A percentile compares a stretch with the other conserved stretches of the same genome.
Evolutionary conservation across 768 basidiomycete genomes (phyloP).

Genomic region (Kondoa subrosea): DNA sequence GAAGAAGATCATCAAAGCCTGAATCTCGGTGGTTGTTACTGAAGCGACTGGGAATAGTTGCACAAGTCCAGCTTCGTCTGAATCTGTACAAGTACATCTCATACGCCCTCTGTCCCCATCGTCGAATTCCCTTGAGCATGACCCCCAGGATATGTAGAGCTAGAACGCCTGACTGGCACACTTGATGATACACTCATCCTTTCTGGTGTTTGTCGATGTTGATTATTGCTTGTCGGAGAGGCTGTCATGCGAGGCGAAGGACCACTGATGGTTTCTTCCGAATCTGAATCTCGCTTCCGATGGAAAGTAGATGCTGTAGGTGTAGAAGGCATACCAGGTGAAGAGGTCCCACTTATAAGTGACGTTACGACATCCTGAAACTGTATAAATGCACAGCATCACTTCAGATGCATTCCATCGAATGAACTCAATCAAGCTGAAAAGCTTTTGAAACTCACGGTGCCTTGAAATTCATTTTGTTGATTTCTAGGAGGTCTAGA

Average conservation of each 20-base stretch:
- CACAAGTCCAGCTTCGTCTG: too few relatives aligned
- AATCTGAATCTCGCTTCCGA: not conserved
- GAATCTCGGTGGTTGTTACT: too few relatives aligned
- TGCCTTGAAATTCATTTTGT: not conserved
- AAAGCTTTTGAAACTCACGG: not conserved
- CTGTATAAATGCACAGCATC: not conserved
- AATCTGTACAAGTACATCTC: too few relatives aligned
- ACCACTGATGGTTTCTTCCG: not conserved
- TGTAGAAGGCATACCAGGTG: not conserved
- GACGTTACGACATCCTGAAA: not conserved
- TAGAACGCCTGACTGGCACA: not conserved
- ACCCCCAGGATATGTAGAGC: not conserved
- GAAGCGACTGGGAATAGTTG: too few relatives aligned
- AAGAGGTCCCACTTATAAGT: not conserved
- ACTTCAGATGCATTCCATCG: not conserved
- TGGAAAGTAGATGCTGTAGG: not conserved
- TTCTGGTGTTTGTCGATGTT: not conserved
- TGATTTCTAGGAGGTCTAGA: not conserved
- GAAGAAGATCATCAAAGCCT: too few relatives aligned
- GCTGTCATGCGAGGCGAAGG: too few relatives aligned
- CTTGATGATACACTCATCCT: not conserved
- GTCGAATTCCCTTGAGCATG: not conserved
- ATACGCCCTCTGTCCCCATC: too few relatives aligned
- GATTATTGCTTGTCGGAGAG: not conserved
- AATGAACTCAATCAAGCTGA: not conserved